Conservation (phyloP, 1,284 basidiomycete genomes). For the Ustilago lituana region DNA sequence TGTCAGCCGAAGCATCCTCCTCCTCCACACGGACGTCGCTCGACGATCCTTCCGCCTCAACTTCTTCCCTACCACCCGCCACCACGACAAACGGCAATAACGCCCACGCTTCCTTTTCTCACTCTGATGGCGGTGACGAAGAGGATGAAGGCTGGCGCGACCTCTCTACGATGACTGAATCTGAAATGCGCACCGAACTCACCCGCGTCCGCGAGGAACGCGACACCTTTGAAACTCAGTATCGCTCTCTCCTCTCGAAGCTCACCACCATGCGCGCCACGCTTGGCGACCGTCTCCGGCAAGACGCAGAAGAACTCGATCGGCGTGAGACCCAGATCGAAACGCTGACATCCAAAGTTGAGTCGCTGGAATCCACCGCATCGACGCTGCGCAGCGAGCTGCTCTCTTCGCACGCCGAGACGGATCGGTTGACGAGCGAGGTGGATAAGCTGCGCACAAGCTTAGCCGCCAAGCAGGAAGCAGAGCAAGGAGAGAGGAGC, state of each 20-base stretch:
- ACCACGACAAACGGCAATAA: slow-evolving; percentile 11
- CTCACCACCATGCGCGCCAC: slow-evolving; percentile 91
- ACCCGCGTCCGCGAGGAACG: slow-evolving; percentile 74
- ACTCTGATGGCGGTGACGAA: no score
- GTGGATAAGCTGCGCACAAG: slow-evolving; percentile 35
- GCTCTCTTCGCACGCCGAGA: slow-evolving; percentile 40
- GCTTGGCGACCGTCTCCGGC: slow-evolving; percentile 90
- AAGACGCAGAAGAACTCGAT: slow-evolving; percentile 77
- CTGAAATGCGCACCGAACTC: slow-evolving; percentile 34
- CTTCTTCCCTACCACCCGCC: neutral
- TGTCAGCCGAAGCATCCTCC: slow-evolving; percentile 6
- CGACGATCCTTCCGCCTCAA: neutral
- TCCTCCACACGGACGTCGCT: slow-evolving; percentile 8
- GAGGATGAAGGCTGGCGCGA: slow-evolving; percentile 6
- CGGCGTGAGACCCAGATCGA: slow-evolving; percentile 63
- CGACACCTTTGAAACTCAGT: slow-evolving; percentile 83
- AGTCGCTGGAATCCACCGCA: slow-evolving; percentile 1
- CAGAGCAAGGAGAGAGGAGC: slow-evolving; percentile 1
- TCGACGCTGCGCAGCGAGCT: slow-evolving; percentile 46
- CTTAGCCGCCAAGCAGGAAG: neutral
- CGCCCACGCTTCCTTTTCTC: no score
- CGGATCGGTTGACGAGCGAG: slow-evolving; percentile 41
- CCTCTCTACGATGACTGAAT: slow-evolving; percentile 16
- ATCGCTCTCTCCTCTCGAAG: slow-evolving; percentile 85
- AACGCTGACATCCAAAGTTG: slow-evolving; percentile 32